A percentile compares a stretch with the other conserved stretches of the same genome.
These are phyloP conservation scores for Neotropicomus parvogracilis DNA, from an alignment of 1,284 basidiomycete genomes.

Conservation along the genomic window DNA sequence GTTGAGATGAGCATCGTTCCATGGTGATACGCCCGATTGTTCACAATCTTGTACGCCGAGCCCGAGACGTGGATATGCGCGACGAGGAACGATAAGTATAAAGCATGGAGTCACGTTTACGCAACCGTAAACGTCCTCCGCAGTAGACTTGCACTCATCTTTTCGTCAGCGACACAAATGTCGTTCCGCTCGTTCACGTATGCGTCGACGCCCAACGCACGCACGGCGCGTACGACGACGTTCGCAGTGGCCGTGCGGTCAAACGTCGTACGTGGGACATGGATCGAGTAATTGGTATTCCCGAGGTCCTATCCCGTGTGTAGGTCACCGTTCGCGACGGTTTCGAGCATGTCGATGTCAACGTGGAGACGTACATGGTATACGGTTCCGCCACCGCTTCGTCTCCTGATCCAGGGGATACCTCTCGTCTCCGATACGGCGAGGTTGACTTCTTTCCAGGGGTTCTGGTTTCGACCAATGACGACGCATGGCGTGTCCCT, in stretches of 20 bases:
- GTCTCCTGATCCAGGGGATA: constrained; percentile 80
- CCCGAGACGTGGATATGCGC: constrained; percentile 76
- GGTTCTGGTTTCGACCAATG: constrained; percentile 96
- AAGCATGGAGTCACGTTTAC: constrained; percentile 1
- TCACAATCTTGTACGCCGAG: constrained; percentile 95
- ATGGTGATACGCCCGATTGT: constrained; percentile 92
- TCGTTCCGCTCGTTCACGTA: constrained; percentile 90
- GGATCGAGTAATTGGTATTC: constrained; percentile 97
- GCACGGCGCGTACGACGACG: constrained; percentile 76
- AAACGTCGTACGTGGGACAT: constrained; percentile 79
- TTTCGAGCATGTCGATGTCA: background rate
- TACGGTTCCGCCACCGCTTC: constrained; percentile 96
- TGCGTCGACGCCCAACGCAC: constrained; percentile 70
- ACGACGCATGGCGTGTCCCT: constrained; percentile 89
- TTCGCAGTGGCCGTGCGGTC: constrained; percentile 78
- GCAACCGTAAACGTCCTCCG: too few species aligned
- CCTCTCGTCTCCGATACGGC: constrained; percentile 45
- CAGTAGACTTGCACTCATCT: constrained; percentile 60
- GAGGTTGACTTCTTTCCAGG: constrained; percentile 95
- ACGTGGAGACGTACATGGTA: constrained; percentile 73
- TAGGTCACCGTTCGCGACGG: background rate
- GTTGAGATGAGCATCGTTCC: constrained; percentile 98
- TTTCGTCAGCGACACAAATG: constrained; percentile 75
- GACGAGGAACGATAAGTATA: background rate
- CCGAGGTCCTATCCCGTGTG: constrained; percentile 73